Conservation (phyloP, 768 basidiomycete genomes). For the Mycena olivaceomarginata region DNA sequence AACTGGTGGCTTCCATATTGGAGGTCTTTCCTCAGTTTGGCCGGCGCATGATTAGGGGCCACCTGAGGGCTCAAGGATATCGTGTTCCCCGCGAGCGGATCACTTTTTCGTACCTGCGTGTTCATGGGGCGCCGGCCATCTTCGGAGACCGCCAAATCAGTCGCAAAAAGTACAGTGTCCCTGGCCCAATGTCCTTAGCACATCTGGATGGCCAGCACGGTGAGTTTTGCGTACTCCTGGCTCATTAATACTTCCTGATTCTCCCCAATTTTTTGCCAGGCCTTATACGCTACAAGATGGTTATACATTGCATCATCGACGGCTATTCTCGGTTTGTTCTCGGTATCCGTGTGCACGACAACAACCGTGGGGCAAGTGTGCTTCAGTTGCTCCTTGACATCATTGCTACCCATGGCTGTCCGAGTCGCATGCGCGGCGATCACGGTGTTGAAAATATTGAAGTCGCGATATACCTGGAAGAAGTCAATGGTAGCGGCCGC, state of each 20-base stretch:
- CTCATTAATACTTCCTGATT: background rate
- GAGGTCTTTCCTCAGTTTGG: no score
- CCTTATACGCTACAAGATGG: slow-evolving; percentile 51
- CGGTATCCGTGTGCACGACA: slow-evolving; percentile 24
- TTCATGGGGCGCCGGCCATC: no score
- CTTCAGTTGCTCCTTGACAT: slow-evolving; percentile 18
- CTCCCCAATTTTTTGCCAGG: slow-evolving; percentile 13
- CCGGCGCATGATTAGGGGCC: no score
- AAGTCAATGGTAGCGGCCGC: slow-evolving; percentile 2
- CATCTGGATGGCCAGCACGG: no score
- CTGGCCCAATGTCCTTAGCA: no score
- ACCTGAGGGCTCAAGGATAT: no score
- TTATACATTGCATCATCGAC: slow-evolving; percentile 56
- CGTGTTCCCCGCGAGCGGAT: no score
- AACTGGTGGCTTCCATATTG: no score
- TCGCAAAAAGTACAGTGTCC: no score
- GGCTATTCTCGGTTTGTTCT: slow-evolving; percentile 46
- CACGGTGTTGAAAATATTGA: slow-evolving; percentile 27
- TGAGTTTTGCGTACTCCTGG: no score
- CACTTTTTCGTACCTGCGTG: no score
- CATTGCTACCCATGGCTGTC: slow-evolving; percentile 52
- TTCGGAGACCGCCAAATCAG: no score
- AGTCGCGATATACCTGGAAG: slow-evolving; percentile 23
- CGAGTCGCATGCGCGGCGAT: slow-evolving; percentile 51
- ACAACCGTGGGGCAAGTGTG: slow-evolving; percentile 16